These are phyloP conservation scores for Vaccinium darrowii DNA, from an alignment of 148 eudicot genomes.

Conservation along the genomic window DNA sequence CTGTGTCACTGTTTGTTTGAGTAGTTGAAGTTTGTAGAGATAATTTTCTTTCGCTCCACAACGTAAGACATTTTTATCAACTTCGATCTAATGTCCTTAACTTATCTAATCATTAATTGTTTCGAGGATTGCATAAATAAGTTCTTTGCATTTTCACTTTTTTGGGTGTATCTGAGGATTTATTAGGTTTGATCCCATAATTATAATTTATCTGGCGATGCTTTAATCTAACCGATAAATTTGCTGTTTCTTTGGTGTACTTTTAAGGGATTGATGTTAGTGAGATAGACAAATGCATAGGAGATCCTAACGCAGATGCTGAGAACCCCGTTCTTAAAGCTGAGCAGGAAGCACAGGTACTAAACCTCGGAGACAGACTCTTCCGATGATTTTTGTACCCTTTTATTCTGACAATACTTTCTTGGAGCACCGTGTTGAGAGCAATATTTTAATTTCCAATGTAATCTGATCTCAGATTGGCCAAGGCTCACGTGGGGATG, in stretches of 20 bases:
- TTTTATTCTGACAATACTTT: background rate
- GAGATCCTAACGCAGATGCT: constrained; percentile 38
- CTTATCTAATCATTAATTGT: background rate
- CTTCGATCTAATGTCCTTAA: background rate
- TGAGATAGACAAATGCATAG: constrained; percentile 40
- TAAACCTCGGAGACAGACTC: background rate
- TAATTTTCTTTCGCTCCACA: background rate
- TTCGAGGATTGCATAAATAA: background rate
- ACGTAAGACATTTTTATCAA: background rate
- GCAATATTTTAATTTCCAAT: background rate
- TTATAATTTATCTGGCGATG: background rate
- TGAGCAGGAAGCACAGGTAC: constrained; percentile 49
- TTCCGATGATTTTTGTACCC: background rate
- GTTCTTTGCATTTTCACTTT: background rate
- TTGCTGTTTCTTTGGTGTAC: constrained; percentile 16
- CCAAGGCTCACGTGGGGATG: constrained; percentile 88
- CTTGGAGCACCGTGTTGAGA: constrained; percentile 12
- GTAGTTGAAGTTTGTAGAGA: background rate
- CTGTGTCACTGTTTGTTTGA: background rate
- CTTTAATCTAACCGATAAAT: background rate
- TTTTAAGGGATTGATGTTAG: constrained; percentile 53
- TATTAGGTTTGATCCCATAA: background rate
- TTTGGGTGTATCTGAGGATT: background rate
- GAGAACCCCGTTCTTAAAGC: constrained; percentile 41
- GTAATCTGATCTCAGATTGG: constrained; percentile 59